Evolutionary conservation across 2,329 filamentous ascomycete species (phyloP), one percentile per base, ranked within the genome.

Genomic region (Whalleya microplaca): DNA sequence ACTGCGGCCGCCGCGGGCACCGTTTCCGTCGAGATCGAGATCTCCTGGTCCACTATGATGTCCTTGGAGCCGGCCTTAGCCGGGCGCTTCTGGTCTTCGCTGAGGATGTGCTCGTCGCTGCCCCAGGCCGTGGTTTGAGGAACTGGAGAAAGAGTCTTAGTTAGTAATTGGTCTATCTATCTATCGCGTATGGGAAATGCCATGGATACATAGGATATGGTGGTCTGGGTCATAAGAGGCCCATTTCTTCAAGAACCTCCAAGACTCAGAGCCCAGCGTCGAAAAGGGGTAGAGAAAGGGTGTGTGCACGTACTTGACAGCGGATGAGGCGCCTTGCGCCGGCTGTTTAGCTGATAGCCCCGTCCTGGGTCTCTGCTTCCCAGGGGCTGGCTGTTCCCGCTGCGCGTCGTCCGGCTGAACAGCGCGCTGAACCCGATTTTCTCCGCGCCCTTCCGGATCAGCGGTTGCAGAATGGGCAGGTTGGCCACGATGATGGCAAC

Each of bases 401-500:
- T 50, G 21, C 29, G 43, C 8, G 50, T 18, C 7, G 59, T 52
- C 19, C 49, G 51, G 41, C 52, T 60, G 49, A 64, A 63, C n/a
- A 64, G 37, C 1, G 37, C 53, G 50, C 55, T 59, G 10, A 62
- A 53, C 9, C 63, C 64, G 21, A 62, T 49, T 10, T 58, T 63
- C 21, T 43, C 40, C 18, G 60, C 61, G 23, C 48, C 51, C 21
- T 21, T 27, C 5, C 64, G 58, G 43, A 67, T 44, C 18, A 63
- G 41, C 5, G 66, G 66, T 41, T 68, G 63, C 5, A 65, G 45
- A 29, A 66, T 54, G n/a, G 65, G 65, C 23, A 66, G 56, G 46
- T 76, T 75, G 14, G 73, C 71, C 43, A 76, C 72, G 48, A 75
- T 53, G 18, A 73, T 68, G 32, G 74, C 69, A 44, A 76, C 73